phyloP scores from a whole-genome alignment of 1,284 basidiomycete species.

The Lentinula novae-zelandiae region DNA sequence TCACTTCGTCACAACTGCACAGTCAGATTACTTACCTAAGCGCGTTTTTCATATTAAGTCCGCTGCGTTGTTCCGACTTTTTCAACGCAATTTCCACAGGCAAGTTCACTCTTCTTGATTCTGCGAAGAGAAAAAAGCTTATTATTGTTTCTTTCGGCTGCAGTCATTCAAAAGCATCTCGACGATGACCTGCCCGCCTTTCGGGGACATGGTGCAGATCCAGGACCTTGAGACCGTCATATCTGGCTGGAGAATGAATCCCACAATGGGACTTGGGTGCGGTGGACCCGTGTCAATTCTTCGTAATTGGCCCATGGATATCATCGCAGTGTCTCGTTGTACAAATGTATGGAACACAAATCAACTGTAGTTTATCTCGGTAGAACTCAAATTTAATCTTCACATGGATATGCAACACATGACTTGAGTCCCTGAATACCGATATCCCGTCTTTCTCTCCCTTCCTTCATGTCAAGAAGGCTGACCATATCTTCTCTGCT shows the following conservation, averaged over 20 bases:
- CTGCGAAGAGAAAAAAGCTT: neutral
- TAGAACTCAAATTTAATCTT: neutral
- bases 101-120: neutral
- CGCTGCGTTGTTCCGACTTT: neutral
- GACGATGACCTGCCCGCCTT: constrained; percentile 73
- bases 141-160: neutral
- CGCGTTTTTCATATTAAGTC: neutral
- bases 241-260: constrained; percentile 67
- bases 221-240: constrained; percentile 85
- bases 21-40: neutral
- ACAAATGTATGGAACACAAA: constrained; percentile 28
- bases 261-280: constrained; percentile 83
- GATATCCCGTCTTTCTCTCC: constrained; percentile 8
- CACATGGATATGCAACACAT: constrained; percentile 4
- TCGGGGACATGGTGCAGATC: constrained; percentile 64
- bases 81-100: constrained; percentile 12
- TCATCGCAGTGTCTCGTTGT: constrained; percentile 86
- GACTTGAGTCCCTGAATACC: constrained; percentile 11
- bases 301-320: constrained; percentile 65
- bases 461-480: constrained; percentile 44
- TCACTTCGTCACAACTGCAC: neutral
- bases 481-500: constrained; percentile 72
- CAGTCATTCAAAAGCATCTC: constrained; percentile 84
- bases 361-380: neutral
- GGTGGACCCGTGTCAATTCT: constrained; percentile 57